Evolutionary conservation across 768 basidiomycete genomes (phyloP), one percentile per base, ranked within the genome.

Genomic region (Leccinum subtestaceum): DNA sequence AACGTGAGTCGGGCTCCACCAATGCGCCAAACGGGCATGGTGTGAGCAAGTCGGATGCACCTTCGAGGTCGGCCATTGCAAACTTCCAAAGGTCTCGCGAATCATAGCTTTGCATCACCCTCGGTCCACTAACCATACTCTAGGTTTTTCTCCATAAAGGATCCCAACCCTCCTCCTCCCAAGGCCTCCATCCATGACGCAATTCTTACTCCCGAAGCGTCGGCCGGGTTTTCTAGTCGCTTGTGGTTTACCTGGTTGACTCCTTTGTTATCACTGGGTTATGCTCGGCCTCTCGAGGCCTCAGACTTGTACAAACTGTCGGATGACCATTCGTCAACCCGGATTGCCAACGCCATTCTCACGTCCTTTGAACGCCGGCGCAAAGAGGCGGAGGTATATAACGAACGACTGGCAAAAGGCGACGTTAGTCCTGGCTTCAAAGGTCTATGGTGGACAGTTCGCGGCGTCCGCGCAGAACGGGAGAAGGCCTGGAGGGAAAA

Each of bases 301-400:
- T 74, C 87, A 0, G 93, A 95, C 72, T 77, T 95, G 4, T 95
- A 87, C 79, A 89, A 84, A 71, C 83, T 95, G 23, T 85, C 85
- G 58, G 81, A 85, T 38, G 70, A 81, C 27, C 82, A 85, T 25
- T 77, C 82, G 2, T 81, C 93, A 0, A 80, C 77, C 1, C 66
- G 74, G 15, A 83, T 93, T 40, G 88, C 89, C 2, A 75, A 82
- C 1, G 75, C 78, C 36, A 88, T 96, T 43, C 77, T 81, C 19
- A 72, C 71, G 4, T 88, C 89, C 0, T 94, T 88, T 67, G 82
- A 86, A 21, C 71, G 76, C 15, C 80, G 91, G 2, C 71, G 75
- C 29, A 74, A 74, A 59, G 77, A 76, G 43, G 91, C 89, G 1
- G 78, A 79, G 0, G 82, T 81, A 40, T 95, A 91, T 73, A 97